Conservation (phyloP, 2,329 filamentous ascomycete species). For the Eurotiales sp. region DNA sequence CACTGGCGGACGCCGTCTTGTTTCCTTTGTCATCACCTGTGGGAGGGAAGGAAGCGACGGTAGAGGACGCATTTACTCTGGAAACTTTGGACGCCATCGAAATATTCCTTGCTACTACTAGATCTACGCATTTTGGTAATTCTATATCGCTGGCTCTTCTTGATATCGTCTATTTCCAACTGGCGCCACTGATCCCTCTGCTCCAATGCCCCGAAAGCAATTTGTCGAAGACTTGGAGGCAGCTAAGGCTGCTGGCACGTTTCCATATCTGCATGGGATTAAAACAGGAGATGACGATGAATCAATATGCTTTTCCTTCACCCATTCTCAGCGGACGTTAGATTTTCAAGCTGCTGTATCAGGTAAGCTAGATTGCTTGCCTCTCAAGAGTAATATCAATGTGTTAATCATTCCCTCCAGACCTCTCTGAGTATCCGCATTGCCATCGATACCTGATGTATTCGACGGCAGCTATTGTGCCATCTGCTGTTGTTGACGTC, state of each 20-base stretch:
- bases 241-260: slow-evolving; percentile 32
- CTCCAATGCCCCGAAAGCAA: slow-evolving; percentile 61
- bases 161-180: no score
- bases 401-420: slow-evolving; percentile 27
- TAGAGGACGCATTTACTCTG: no score
- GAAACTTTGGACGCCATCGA: no score
- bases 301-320: slow-evolving; percentile 62
- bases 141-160: no score
- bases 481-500: slow-evolving; percentile 25
- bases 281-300: slow-evolving; percentile 66
- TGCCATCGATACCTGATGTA: slow-evolving; percentile 57
- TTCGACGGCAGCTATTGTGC: slow-evolving; percentile 43
- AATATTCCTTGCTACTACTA: no score
- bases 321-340: slow-evolving; percentile 21
- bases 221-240: slow-evolving; percentile 59
- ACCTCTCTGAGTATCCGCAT: slow-evolving; percentile 59
- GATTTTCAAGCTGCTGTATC: slow-evolving; percentile 38
- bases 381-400: not conserved
- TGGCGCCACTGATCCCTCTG: not conserved
- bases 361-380: slow-evolving; percentile 25
- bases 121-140: no score
- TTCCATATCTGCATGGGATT: slow-evolving; percentile 54
- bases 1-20: no score
- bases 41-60: no score
- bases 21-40: not conserved